Conservation (phyloP, 2,329 filamentous ascomycete genomes). For the Drechmeria coniospora region DNA sequence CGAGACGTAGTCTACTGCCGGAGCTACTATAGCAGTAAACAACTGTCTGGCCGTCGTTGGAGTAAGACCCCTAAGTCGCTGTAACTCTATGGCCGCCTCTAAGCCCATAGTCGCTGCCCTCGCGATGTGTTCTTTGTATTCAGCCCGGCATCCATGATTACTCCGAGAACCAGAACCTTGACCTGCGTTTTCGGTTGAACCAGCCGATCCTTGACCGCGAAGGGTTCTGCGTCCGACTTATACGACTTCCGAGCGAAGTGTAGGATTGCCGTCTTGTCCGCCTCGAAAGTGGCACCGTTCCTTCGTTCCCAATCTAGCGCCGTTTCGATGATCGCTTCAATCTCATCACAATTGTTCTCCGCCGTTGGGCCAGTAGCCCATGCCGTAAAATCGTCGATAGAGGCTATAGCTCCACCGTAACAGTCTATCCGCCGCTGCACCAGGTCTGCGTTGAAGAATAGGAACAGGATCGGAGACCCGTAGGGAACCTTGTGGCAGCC, state of each 20-base stretch:
- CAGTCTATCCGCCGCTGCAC: slow-evolving; percentile 14
- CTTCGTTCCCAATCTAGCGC: slow-evolving; percentile 10
- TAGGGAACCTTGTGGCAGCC: slow-evolving; percentile 2
- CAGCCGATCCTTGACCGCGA: slow-evolving; percentile 3
- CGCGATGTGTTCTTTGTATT: slow-evolving; percentile 12
- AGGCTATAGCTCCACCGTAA: slow-evolving; percentile 12
- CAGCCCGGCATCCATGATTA: slow-evolving; percentile 6
- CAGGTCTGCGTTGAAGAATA: slow-evolving; percentile 22
- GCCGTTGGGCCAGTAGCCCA: slow-evolving; percentile 9
- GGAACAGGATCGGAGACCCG: slow-evolving; percentile 9
- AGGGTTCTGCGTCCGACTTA: background rate
- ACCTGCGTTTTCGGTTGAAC: slow-evolving; percentile 4
- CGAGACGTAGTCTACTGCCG: slow-evolving; percentile 1
- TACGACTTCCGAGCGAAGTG: slow-evolving; percentile 7
- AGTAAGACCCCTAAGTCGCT: slow-evolving; percentile 6
- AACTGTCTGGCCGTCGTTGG: slow-evolving; percentile 9
- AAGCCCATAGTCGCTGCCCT: slow-evolving; percentile 9
- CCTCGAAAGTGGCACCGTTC: slow-evolving; percentile 12
- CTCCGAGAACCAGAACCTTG: slow-evolving; percentile 7
- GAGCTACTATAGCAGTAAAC: slow-evolving; percentile 5
- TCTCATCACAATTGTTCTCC: slow-evolving; percentile 8
- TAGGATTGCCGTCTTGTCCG: slow-evolving; percentile 11
- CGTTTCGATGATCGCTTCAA: slow-evolving; percentile 10
- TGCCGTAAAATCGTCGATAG: slow-evolving; percentile 12
- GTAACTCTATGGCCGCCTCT: slow-evolving; percentile 8